phyloP scores from a whole-genome alignment of 257 asterid species.

The Jacaranda copaia region DNA sequence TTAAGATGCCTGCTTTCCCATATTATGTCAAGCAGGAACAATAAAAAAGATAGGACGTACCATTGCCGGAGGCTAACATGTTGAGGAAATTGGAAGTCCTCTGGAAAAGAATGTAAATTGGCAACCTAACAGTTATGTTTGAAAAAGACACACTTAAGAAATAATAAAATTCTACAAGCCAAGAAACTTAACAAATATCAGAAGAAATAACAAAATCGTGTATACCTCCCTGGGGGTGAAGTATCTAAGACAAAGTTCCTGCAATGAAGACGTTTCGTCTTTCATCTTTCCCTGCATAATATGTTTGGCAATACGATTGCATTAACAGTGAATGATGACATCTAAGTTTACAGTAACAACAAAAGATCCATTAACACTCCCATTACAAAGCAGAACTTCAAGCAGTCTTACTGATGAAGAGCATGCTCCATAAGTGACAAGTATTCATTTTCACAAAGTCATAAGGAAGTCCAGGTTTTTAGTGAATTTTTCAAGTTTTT shows the following conservation, averaged over 20 bases:
- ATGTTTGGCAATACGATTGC: conserved; percentile 17
- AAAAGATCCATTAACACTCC: not conserved
- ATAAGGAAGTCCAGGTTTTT: not conserved
- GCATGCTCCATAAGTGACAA: conserved; percentile 5
- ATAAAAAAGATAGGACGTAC: conserved; percentile 46
- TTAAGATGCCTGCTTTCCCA: conserved; percentile 21
- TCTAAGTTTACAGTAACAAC: conserved; percentile 5
- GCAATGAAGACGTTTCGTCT: conserved; percentile 49
- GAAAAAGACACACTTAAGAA: conserved; percentile 24
- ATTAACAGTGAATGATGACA: conserved; percentile 9
- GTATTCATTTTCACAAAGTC: conserved; percentile 25
- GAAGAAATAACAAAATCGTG: conserved; percentile 34
- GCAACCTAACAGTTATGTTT: conserved; percentile 66
- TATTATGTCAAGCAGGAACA: conserved; percentile 22
- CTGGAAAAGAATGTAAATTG: conserved; percentile 86
- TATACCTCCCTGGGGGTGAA: conserved; percentile 95
- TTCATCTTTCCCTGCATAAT: conserved; percentile 59
- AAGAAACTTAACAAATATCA: conserved; percentile 14
- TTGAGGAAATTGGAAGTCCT: conserved; percentile 72
- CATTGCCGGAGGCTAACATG: conserved; percentile 87
- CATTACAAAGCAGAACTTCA: not conserved
- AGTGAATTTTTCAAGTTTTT: not conserved
- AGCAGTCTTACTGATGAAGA: conserved; percentile 23
- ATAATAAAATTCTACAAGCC: not conserved
- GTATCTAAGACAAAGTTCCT: conserved; percentile 77